These are phyloP conservation scores for Bothriochloa decipiens DNA, from an alignment of 176 grass and related monocot species.

Conservation along the genomic window DNA sequence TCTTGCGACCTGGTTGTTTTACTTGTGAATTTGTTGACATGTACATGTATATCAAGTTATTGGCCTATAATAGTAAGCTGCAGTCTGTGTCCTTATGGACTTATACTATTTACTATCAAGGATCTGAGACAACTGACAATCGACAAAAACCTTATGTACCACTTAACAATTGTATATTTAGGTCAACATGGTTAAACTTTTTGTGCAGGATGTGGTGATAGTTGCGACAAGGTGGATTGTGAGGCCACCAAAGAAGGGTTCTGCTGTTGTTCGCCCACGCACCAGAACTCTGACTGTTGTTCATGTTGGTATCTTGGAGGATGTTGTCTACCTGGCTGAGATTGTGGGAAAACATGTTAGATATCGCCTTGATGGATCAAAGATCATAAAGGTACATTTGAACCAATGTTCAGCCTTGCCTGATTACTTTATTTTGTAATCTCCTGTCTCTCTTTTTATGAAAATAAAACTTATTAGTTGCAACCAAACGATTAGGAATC, in stretches of 20 bases:
- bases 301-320: slow-evolving; percentile 72
- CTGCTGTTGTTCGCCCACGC: slow-evolving; percentile 66
- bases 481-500: neutral
- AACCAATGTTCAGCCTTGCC: neutral
- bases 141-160: neutral
- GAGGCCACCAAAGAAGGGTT: slow-evolving; percentile 83
- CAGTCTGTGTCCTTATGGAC: neutral
- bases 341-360: slow-evolving; percentile 47
- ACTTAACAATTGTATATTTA: too few relatives aligned
- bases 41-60: neutral
- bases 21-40: neutral
- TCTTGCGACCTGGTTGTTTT: neutral
- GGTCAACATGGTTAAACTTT: too few relatives aligned
- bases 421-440: neutral
- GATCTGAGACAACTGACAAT: neutral
- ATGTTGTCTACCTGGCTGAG: slow-evolving; percentile 39
- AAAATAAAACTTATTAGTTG: neutral
- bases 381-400: slow-evolving; percentile 30
- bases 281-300: slow-evolving; percentile 70
- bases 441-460: neutral
- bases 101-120: neutral
- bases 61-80: too few relatives aligned
- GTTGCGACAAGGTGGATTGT: slow-evolving; percentile 72
- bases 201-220: slow-evolving; percentile 60
- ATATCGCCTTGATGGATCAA: slow-evolving; percentile 68